Conservation (phyloP, 1,139 yeast genomes). For the Kazachstania sp. region DNA sequence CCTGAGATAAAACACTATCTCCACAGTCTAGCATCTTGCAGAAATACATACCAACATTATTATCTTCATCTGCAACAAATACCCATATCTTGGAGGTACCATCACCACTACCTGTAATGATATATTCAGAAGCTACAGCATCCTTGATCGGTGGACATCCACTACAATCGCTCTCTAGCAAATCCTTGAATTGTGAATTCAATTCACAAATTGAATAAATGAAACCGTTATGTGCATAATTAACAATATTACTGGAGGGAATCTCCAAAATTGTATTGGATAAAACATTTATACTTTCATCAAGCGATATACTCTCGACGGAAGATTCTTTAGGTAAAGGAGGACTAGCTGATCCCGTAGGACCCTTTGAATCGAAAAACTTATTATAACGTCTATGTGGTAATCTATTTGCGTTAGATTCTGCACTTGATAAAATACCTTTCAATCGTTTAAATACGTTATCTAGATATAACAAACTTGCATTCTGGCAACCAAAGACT, state of each 20-base stretch:
- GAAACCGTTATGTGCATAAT: slow-evolving; percentile 88
- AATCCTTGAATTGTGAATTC: slow-evolving; percentile 7
- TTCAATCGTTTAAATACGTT: slow-evolving; percentile 28
- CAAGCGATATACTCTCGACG: not conserved
- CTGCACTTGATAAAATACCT: slow-evolving; percentile 8
- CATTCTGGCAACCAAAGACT: slow-evolving; percentile 87
- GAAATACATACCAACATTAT: slow-evolving; percentile 13
- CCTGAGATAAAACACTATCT: slow-evolving; percentile 62
- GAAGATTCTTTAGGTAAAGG: slow-evolving; percentile 2
- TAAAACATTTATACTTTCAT: not conserved
- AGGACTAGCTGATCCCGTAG: slow-evolving; percentile 44
- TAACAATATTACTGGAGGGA: slow-evolving; percentile 52
- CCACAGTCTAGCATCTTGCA: slow-evolving; percentile 47
- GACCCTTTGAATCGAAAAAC: slow-evolving; percentile 87
- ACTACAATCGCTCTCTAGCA: slow-evolving; percentile 1
- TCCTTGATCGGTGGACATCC: slow-evolving; percentile 3
- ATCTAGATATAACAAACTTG: slow-evolving; percentile 67
- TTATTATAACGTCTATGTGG: slow-evolving; percentile 79
- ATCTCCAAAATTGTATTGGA: slow-evolving; percentile 45
- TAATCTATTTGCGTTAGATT: slow-evolving; percentile 30
- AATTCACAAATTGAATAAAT: slow-evolving; percentile 55
- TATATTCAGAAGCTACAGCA: slow-evolving; percentile 31
- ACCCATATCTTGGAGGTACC: slow-evolving; percentile 77
- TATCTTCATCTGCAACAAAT: slow-evolving; percentile 17
- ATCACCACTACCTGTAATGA: slow-evolving; percentile 82